phyloP scores from a whole-genome alignment of 2,329 filamentous ascomycete species.

The Cladophialophora psammophila region DNA sequence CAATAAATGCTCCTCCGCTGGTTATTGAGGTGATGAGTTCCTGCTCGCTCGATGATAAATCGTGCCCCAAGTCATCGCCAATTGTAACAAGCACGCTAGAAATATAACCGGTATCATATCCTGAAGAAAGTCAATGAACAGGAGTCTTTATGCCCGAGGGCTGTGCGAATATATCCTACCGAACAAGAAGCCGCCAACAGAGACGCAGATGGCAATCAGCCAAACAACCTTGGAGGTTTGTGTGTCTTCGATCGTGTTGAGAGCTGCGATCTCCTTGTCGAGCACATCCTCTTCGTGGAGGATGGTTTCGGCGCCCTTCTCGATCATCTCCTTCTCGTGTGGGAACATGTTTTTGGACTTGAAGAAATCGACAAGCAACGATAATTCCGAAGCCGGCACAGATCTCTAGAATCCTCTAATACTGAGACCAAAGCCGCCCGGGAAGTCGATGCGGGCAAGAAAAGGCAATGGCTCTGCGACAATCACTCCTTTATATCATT shows the following conservation, averaged over 20 bases:
- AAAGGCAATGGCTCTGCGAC: neutral
- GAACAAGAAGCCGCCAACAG: constrained; percentile 66
- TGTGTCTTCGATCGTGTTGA: constrained; percentile 48
- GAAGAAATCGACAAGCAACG: neutral
- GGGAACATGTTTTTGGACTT: neutral
- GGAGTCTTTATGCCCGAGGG: neutral
- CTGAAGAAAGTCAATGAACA: constrained; percentile 9
- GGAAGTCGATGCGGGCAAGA: neutral
- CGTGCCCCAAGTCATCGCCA: constrained; percentile 59
- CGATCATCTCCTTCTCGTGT: constrained; percentile 1
- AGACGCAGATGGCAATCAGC: constrained; percentile 63
- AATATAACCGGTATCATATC: constrained; percentile 68
- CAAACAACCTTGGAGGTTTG: constrained; percentile 59
- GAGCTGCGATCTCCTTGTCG: constrained; percentile 4
- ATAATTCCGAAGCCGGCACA: neutral
- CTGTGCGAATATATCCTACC: constrained; percentile 44
- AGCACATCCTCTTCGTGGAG: constrained; percentile 6
- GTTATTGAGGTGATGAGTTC: constrained; percentile 65
- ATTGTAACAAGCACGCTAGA: constrained; percentile 66
- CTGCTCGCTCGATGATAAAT: constrained; percentile 60
- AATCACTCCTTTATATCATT: neutral
- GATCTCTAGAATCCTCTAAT: neutral
- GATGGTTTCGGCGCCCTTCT: constrained; percentile 1
- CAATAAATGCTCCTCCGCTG: constrained; percentile 63
- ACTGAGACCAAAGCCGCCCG: neutral